Base-by-base conservation (phyloP, 129 eudicot species). In the Saussurea involucrata region DNA sequence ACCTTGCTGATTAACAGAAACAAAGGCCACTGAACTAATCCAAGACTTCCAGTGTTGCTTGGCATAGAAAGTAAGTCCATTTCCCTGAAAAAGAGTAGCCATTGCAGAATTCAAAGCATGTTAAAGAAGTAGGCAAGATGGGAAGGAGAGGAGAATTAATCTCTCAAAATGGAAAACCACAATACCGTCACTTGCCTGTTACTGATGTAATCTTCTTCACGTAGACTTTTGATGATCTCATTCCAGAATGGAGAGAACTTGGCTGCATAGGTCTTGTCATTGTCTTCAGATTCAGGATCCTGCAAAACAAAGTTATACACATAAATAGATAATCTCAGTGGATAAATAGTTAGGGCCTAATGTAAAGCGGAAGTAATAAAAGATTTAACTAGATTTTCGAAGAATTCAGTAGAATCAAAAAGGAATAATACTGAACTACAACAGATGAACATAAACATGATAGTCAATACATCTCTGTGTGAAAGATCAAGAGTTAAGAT, bases 1-100 rank as follows among this genome's bases (percentile, higher is more conserved):
- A 94, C 98, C 97, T 91, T 94, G 80, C 97, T 91, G 88, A 96
- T 91, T 7, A 94, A 90, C 67, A 94, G 92, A 86, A 94, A 94
- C 77, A 94, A 88, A 2, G 98, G 98, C 98, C 98, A 94, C 44
- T 91, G 97, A 61, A 95, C 98, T 61, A 91, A 73, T 87, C 87
- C 68, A 69, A 95, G 82, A 81, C 88, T 91, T 44, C 98, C 97
- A 77, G 89, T 79, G 73, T 95, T 95, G 90, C 97, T 91, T 24
- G 97, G 97, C 98, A 91, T 91, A 55, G 88, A 95, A 74, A 95
- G 97, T 75, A 95, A 83, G 80, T 91, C 97, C 94, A 86, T 95
- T 84, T 95, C 98, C 88, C 98, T 95, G 85, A 33, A 29, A 32
- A 58, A 68, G 29, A 53, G 55, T 17, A 66, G 11, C 24, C 6